Evolutionary conservation across 2,329 filamentous ascomycete genomes (phyloP).

Genomic region (Trichoderma brevicompactum): DNA sequence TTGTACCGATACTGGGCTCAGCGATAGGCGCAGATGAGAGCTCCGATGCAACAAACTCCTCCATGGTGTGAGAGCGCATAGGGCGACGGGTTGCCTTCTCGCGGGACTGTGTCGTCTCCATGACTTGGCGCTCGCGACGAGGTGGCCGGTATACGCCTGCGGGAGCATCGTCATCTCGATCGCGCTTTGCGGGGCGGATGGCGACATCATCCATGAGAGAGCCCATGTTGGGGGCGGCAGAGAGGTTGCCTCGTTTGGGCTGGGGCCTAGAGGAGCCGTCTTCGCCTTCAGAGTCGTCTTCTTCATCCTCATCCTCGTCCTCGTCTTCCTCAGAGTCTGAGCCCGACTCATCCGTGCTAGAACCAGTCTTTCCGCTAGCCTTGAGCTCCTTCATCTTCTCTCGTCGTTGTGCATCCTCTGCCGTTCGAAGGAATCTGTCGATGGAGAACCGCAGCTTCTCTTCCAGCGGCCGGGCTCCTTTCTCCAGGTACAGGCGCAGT

Average conservation of each 20-base stretch:
- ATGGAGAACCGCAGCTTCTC: conserved; percentile 92
- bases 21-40: conserved; percentile 80
- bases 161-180: conserved; percentile 39
- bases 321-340: conserved; percentile 41
- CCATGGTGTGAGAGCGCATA: conserved; percentile 79
- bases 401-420: conserved; percentile 69
- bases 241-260: conserved; percentile 35
- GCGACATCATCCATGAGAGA: conserved; percentile 43
- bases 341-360: conserved; percentile 33
- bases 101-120: conserved; percentile 69
- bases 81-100: conserved; percentile 65
- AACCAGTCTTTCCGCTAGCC: conserved; percentile 34
- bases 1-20: conserved; percentile 89
- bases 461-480: conserved; percentile 88
- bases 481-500: conserved; percentile 88
- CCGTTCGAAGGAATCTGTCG: conserved; percentile 88
- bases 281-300: conserved; percentile 41
- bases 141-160: conserved; percentile 87
- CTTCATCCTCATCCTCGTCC: conserved; percentile 47
- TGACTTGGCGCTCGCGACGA: conserved; percentile 81
- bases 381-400: conserved; percentile 44
- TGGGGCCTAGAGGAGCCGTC: conserved; percentile 26
- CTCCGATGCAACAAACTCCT: conserved; percentile 89
- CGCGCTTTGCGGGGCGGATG: conserved; percentile 36
- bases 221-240: conserved; percentile 42